Evolutionary conservation across 768 basidiomycete species (phyloP).

Genomic region (Boletus bicolor): DNA sequence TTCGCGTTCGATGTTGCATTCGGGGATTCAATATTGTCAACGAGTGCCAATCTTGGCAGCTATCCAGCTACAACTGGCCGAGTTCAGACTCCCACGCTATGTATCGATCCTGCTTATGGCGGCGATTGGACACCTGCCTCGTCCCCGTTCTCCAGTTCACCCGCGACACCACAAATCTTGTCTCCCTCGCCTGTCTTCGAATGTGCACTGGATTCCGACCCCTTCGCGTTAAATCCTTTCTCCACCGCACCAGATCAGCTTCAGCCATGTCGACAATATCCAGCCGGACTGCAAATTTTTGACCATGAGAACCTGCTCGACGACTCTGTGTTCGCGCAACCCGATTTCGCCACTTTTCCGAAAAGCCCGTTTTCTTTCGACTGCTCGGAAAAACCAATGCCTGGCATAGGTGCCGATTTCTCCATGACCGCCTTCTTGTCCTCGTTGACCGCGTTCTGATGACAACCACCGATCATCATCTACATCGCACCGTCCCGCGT

Average conservation of each 20-base stretch:
- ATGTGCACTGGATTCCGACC: slow-evolving; percentile 19
- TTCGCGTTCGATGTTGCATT: slow-evolving; percentile 30
- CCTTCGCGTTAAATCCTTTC: slow-evolving; percentile 20
- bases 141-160: slow-evolving; percentile 44
- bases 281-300: slow-evolving; percentile 20
- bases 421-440: slow-evolving; percentile 34
- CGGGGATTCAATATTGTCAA: slow-evolving; percentile 28
- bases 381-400: slow-evolving; percentile 22
- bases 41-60: slow-evolving; percentile 12
- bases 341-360: slow-evolving; percentile 22
- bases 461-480: background rate
- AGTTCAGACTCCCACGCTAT: slow-evolving; percentile 33
- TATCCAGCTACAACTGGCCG: slow-evolving; percentile 25
- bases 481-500: slow-evolving; percentile 4
- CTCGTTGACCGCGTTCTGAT: slow-evolving; percentile 31
- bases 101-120: slow-evolving; percentile 39
- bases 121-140: slow-evolving; percentile 42
- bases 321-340: slow-evolving; percentile 15
- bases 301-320: slow-evolving; percentile 12
- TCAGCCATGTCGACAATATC: slow-evolving; percentile 20
- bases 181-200: slow-evolving; percentile 31
- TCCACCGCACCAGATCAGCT: slow-evolving; percentile 12
- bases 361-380: slow-evolving; percentile 26
- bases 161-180: slow-evolving; percentile 39
- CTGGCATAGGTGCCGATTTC: slow-evolving; percentile 25